A percentile compares a stretch with the other conserved stretches of the same genome.
phyloP scores from a whole-genome alignment of 164 flowering plant species.

The Piper longum region DNA sequence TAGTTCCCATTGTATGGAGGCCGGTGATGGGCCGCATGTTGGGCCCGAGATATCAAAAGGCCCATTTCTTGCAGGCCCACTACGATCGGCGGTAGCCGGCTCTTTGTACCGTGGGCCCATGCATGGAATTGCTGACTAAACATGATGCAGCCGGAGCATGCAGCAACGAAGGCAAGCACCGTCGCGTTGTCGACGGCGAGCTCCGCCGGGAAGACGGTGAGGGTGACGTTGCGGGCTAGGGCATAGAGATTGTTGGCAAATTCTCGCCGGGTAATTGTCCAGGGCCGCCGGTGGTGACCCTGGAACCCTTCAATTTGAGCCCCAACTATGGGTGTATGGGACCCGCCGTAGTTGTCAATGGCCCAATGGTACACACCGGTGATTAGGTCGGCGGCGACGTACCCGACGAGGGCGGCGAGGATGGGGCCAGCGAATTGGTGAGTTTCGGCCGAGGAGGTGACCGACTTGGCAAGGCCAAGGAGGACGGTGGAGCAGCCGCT shows the following conservation, averaged over 20 bases:
- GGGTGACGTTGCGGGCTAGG: constrained; percentile 38
- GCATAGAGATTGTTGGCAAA: constrained; percentile 71
- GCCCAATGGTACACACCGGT: constrained; percentile 92
- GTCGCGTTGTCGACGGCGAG: constrained; percentile 18
- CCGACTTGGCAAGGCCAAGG: constrained; percentile 35
- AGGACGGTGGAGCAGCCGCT: constrained; percentile 56
- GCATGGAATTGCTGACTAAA: constrained; percentile 93
- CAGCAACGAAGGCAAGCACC: constrained; percentile 36
- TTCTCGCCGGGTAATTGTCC: constrained; percentile 70
- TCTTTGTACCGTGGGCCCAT: constrained; percentile 79
- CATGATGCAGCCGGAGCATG: constrained; percentile 64
- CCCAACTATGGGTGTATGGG: constrained; percentile 40
- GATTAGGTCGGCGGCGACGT: constrained; percentile 58
- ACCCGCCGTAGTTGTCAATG: constrained; percentile 74
- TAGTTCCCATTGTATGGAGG: constrained; percentile 69
- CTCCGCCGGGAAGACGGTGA: constrained; percentile 42
- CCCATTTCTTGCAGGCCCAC: constrained; percentile 66
- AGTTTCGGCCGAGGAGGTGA: constrained; percentile 9
- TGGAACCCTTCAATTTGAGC: constrained; percentile 73
- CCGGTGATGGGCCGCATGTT: constrained; percentile 68
- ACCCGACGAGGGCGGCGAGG: constrained; percentile 49
- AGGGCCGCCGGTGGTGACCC: constrained; percentile 70
- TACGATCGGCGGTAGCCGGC: constrained; percentile 48
- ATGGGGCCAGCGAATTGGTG: constrained; percentile 34
- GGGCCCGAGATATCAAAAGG: constrained; percentile 46